Evolutionary conservation across 1,284 basidiomycete genomes (phyloP).

Genomic region (Ceratobasidium sp.): DNA sequence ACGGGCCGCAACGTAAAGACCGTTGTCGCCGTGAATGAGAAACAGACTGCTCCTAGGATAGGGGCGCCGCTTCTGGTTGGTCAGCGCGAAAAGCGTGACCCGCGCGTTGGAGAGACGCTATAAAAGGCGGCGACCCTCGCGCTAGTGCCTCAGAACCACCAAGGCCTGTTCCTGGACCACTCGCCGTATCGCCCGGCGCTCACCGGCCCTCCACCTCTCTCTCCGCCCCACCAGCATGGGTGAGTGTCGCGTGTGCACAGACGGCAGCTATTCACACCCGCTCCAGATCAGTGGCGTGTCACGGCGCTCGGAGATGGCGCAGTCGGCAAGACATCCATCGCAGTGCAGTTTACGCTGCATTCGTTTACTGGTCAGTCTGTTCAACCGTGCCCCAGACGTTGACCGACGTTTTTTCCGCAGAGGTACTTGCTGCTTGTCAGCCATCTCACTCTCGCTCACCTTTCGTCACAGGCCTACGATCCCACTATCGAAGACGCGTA

Average conservation of each 20-base stretch:
- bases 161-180: conserved; percentile 35
- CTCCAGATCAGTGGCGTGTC: conserved; percentile 42
- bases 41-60: conserved; percentile 4
- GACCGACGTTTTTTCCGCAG: conserved; percentile 24
- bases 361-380: conserved; percentile 38
- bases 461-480: conserved; percentile 50
- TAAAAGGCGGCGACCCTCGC: conserved; percentile 17
- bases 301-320: conserved; percentile 45
- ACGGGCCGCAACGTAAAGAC: conserved; percentile 12
- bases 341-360: conserved; percentile 40
- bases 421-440: conserved; percentile 28
- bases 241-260: background rate
- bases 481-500: conserved; percentile 55
- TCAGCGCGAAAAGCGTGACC: conserved; percentile 7
- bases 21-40: conserved; percentile 16
- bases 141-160: conserved; percentile 29
- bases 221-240: conserved; percentile 20
- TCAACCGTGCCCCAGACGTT: background rate
- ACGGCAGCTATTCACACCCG: background rate
- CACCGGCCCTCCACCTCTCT: conserved; percentile 15
- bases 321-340: conserved; percentile 46
- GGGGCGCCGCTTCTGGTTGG: background rate
- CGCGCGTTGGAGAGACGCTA: background rate
- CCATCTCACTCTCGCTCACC: conserved; percentile 4
- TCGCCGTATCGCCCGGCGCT: conserved; percentile 27